Evolutionary conservation across 176 grass and related monocot species (phyloP).

Genomic region (Musa acuminata): DNA sequence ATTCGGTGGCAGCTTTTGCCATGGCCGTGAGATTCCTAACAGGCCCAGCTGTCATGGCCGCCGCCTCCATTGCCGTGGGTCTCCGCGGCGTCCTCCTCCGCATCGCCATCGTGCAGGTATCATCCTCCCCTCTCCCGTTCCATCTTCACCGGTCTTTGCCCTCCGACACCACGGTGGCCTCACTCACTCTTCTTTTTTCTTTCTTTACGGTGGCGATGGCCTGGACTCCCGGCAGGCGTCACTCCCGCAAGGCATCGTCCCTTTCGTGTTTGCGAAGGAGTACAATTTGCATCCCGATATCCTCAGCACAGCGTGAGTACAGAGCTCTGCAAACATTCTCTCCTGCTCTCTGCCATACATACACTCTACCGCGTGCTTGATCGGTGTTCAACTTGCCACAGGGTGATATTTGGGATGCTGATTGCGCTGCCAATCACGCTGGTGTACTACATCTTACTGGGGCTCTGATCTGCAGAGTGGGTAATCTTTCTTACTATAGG

Average conservation of each 20-base stretch:
- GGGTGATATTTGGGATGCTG: constrained; percentile 6
- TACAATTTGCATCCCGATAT: constrained; percentile 12
- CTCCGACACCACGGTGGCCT: background rate
- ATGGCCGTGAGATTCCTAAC: constrained; percentile 86
- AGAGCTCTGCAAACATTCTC: background rate
- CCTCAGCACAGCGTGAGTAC: constrained; percentile 18
- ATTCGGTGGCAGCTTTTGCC: constrained; percentile 67
- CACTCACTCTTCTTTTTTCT: background rate
- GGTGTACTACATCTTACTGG: constrained; percentile 4
- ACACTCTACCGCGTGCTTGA: background rate
- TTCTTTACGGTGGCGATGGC: background rate
- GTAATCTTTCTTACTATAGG: background rate
- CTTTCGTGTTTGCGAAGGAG: constrained; percentile 10
- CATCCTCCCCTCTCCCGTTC: background rate
- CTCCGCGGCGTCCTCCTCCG: constrained; percentile 79
- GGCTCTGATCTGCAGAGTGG: background rate
- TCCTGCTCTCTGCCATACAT: background rate
- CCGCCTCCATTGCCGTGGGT: constrained; percentile 77
- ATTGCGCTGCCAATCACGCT: background rate
- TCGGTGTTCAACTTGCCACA: background rate
- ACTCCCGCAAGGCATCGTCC: constrained; percentile 14
- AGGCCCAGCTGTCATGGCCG: constrained; percentile 79
- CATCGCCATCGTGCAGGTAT: constrained; percentile 89
- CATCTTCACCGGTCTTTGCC: background rate
- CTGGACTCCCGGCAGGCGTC: background rate